A percentile compares a stretch with the other conserved stretches of the same genome.
Conservation (phyloP, 305 asterid genomes). For the Rubia peregrina region DNA sequence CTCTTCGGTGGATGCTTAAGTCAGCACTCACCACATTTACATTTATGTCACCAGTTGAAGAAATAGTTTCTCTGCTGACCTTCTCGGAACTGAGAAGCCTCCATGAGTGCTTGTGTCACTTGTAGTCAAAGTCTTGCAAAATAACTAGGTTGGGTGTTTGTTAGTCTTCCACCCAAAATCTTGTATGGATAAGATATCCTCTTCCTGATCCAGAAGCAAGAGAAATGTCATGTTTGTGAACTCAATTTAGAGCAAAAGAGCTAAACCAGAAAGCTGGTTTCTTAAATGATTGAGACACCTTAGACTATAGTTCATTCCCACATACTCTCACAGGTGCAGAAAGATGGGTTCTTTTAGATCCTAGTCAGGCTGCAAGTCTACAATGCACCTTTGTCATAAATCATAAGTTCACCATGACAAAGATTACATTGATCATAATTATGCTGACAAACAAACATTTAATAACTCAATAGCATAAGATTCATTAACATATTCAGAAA, state of each 20-base stretch:
- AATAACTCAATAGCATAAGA: too few relatives aligned
- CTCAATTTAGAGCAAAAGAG: background rate
- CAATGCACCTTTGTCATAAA: too few relatives aligned
- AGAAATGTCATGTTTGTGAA: constrained; percentile 9
- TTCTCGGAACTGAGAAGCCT: constrained; percentile 90
- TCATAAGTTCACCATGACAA: too few relatives aligned
- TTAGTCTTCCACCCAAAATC: constrained; percentile 69
- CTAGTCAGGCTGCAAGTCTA: too few relatives aligned
- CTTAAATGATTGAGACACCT: background rate
- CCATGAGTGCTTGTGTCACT: constrained; percentile 96
- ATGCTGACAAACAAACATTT: too few relatives aligned
- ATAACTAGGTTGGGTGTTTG: constrained; percentile 82
- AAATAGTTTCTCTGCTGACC: constrained; percentile 89
- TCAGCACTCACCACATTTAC: too few relatives aligned
- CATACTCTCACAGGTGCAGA: too few relatives aligned
- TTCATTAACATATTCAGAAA: too few relatives aligned
- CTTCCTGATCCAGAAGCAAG: constrained; percentile 48
- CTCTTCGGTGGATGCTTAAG: too few relatives aligned
- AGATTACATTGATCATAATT: too few relatives aligned
- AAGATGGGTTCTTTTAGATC: too few relatives aligned
- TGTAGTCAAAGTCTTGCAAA: constrained; percentile 88
- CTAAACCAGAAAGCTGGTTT: background rate
- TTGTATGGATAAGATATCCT: constrained; percentile 76
- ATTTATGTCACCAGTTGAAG: constrained; percentile 51
- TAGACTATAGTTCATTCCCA: too few relatives aligned